Base-by-base conservation (phyloP, 768 basidiomycete genomes). In the Boletus subcaerulescens region DNA sequence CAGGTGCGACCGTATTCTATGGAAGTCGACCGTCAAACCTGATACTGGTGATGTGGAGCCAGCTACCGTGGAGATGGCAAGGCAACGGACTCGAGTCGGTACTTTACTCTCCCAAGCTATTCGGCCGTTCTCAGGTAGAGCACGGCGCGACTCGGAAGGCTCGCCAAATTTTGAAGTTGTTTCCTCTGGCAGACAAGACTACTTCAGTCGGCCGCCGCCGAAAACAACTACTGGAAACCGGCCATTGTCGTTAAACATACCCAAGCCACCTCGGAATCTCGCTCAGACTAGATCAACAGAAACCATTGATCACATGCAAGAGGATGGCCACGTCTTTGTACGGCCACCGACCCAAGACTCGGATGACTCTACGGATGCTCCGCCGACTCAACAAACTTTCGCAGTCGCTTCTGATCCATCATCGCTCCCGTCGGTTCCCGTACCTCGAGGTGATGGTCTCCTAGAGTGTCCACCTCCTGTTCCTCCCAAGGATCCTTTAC, bases 1-100 rank as follows among this genome's bases (percentile, higher is more conserved):
- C 49, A 89, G 88, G 88, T 93, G 91, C 63, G 91, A 93, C 66
- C 83, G 91, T 18, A 89, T 93, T 43, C 71, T 93, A 5, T 92
- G 85, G 84, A 93, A 91, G 69, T 79, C 87, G 6, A 91, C 86
- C 1, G 76, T 88, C 24, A 64, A 73, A 31, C 79, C 78, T 15
- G 77, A 77, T 13, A 70, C 73, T 1, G 73, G 77, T 24, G 67
- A 72, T 10, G 77, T 76, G 35, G 73, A 72, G 15, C 74, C 77
- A 11, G 71, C 72, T n/a, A 32, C 66, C 46, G 62, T 65, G 36
- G 60, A 65, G 41, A 43, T 64, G 48, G 47, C 64, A 42, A 65
- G 74, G 36, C 68, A 76, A 31, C 74, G 77, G n/a, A 79, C 73
- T 26, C 76, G 76, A 38, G 74, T 87, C 47, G 74, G 80, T 24